Evolutionary conservation across 176 grass and related monocot species (phyloP).

Genomic region (bread wheat (Triticum aestivum)): IWGSC_CS_RefSeq_v2.1 NC_057801.1:173366680-173367179

Average conservation of each 20-base stretch:
- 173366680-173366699: background rate
- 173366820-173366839: background rate
- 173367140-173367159: background rate
- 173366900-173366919: background rate
- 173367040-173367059: background rate
- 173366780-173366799: background rate
- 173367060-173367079: background rate
- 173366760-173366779: background rate
- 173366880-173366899: background rate
- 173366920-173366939: background rate
- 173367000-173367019: background rate
- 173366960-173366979: background rate
- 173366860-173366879: background rate
- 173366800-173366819: background rate
- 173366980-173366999: background rate
- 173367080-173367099: background rate
- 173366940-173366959: background rate
- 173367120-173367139: background rate
- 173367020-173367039: background rate
- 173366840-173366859: background rate
- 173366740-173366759: background rate
- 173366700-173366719: background rate
- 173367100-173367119: background rate
- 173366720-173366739: background rate
- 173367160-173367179: background rate